These are phyloP conservation scores for Lepidium aucheri DNA, from an alignment of 345 rosid species.

Conservation along the genomic window DNA sequence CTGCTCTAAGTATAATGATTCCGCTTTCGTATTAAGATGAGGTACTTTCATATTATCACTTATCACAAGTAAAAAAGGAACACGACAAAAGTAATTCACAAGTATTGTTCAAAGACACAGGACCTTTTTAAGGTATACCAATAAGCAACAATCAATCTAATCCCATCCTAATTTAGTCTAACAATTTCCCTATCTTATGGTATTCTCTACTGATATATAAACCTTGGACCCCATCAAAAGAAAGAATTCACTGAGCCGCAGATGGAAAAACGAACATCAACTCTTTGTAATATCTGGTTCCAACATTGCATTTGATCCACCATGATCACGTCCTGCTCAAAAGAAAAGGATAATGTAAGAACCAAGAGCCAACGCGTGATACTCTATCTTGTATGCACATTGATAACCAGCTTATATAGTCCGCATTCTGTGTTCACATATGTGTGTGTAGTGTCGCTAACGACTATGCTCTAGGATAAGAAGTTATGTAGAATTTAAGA, in stretches of 20 bases:
- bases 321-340: conserved; percentile 16
- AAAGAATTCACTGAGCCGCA: conserved; percentile 20
- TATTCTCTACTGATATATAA: conserved; percentile 12
- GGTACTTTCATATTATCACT: too few species aligned
- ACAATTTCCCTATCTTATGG: conserved; percentile 2
- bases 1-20: background rate
- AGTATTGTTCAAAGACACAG: background rate
- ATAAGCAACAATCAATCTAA: conserved; percentile 1
- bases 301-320: conserved; percentile 4
- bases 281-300: conserved; percentile 8
- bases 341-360: conserved; percentile 3
- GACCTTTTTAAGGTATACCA: conserved; percentile 4
- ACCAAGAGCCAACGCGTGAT: background rate
- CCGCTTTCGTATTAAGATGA: background rate
- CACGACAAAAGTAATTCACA: conserved; percentile 6
- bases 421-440: background rate
- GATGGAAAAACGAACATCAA: conserved; percentile 4
- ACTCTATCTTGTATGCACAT: background rate
- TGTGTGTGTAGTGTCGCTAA: background rate
- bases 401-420: background rate
- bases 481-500: background rate
- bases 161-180: conserved; percentile 17
- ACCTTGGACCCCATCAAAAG: conserved; percentile 14
- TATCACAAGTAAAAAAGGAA: background rate
- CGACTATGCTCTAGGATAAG: background rate